These are phyloP conservation scores for Nemophila menziesii DNA, from an alignment of 257 asterid genomes.

Conservation along the genomic window DNA sequence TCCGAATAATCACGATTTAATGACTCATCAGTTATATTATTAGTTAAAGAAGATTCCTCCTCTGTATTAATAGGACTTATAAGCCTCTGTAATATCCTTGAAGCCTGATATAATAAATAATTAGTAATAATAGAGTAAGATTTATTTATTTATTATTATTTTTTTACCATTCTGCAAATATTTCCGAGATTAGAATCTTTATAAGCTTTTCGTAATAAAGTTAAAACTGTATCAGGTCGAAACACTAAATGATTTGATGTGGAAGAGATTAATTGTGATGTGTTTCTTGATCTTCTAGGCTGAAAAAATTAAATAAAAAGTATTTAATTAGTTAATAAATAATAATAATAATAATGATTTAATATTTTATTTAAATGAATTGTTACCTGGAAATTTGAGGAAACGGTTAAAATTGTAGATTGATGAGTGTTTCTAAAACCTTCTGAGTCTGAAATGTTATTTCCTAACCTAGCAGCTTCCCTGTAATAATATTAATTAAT, in stretches of 20 bases:
- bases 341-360: not conserved
- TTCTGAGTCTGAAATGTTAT: slow-evolving; percentile 52
- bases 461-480: slow-evolving; percentile 50
- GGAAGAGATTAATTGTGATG: slow-evolving; percentile 35
- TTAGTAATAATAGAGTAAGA: slow-evolving; percentile 1
- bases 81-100: slow-evolving; percentile 53
- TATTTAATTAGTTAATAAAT: slow-evolving; percentile 14
- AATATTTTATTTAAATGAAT: not conserved
- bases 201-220: slow-evolving; percentile 72
- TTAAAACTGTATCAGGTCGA: slow-evolving; percentile 74
- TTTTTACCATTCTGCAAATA: slow-evolving; percentile 81
- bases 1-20: slow-evolving; percentile 49
- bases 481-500: slow-evolving; percentile 30
- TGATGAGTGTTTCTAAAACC: slow-evolving; percentile 42
- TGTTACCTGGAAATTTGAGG: slow-evolving; percentile 92
- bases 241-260: slow-evolving; percentile 56
- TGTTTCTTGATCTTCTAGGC: slow-evolving; percentile 82
- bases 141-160: too few species aligned
- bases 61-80: slow-evolving; percentile 35
- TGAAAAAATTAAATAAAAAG: slow-evolving; percentile 25
- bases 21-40: slow-evolving; percentile 37
- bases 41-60: slow-evolving; percentile 29
- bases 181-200: slow-evolving; percentile 64
- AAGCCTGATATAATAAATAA: slow-evolving; percentile 40
- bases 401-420: slow-evolving; percentile 56